A percentile compares a stretch with the other conserved stretches of the same genome.
Evolutionary conservation across 345 rosid genomes (phyloP).

Genomic region (Aquilaria malaccensis): DNA sequence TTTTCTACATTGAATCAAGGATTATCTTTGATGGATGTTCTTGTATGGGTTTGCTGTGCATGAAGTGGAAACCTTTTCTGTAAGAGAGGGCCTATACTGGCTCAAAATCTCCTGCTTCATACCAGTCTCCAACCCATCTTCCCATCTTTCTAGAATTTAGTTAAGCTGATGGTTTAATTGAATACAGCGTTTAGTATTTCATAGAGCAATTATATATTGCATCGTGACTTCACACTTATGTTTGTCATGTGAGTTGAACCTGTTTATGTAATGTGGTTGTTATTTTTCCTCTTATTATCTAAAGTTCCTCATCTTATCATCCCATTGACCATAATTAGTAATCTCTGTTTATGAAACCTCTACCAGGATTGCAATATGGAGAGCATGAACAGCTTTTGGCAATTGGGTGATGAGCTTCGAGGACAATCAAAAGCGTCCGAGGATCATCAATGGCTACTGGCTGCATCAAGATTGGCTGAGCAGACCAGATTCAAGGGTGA

Average conservation of each 20-base stretch:
- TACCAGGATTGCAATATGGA: conserved; percentile 40
- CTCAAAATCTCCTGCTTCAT: too few relatives aligned
- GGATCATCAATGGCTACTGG: conserved; percentile 86
- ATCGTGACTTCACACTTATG: background rate
- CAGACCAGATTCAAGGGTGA: conserved; percentile 76
- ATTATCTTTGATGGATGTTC: too few relatives aligned
- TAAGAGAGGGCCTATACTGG: too few relatives aligned
- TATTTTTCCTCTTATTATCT: background rate
- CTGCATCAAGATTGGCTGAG: conserved; percentile 85
- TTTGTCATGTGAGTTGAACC: background rate
- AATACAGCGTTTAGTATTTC: background rate
- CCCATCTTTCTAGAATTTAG: too few relatives aligned
- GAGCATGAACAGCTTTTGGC: conserved; percentile 73
- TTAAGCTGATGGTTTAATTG: background rate
- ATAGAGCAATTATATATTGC: background rate
- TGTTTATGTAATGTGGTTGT: background rate
- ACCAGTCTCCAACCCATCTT: too few relatives aligned
- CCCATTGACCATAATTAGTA: background rate
- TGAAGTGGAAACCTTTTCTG: too few relatives aligned
- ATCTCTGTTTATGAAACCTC: background rate
- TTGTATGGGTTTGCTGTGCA: too few relatives aligned
- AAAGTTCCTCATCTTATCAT: background rate
- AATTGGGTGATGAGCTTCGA: conserved; percentile 91
- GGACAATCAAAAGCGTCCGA: conserved; percentile 79
- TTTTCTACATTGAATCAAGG: too few relatives aligned